A percentile compares a stretch with the other conserved stretches of the same genome.
Conservation (phyloP, 441 rosid species). For the Melastoma candidum region DNA sequence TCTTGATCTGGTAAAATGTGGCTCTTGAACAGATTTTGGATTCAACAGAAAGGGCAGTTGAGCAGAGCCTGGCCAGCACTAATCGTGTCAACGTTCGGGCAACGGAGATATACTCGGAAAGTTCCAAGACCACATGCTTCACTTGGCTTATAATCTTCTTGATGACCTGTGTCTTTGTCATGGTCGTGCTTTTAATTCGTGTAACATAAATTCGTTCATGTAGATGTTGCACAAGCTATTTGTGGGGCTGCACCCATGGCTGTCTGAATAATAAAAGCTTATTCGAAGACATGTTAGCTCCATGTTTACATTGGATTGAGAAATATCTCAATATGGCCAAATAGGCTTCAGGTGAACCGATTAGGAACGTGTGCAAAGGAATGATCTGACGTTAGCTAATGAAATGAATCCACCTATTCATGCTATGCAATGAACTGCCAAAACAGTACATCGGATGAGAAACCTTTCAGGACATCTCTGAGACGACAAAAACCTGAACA, state of each 20-base stretch:
- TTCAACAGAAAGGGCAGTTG: slow-evolving; percentile 79
- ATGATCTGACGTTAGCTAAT: too few species aligned
- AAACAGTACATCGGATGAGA: too few species aligned
- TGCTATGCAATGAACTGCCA: too few species aligned
- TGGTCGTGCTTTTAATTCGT: slow-evolving; percentile 82
- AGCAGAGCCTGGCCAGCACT: slow-evolving; percentile 83
- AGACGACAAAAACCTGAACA: slow-evolving; percentile 3
- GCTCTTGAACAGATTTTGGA: slow-evolving; percentile 58
- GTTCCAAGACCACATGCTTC: slow-evolving; percentile 79
- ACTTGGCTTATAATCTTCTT: slow-evolving; percentile 67
- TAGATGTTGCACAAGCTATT: too few species aligned
- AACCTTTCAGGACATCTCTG: slow-evolving; percentile 3
- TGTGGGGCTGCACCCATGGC: too few species aligned
- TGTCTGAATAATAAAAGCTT: too few species aligned
- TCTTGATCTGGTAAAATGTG: neutral
- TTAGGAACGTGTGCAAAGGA: too few species aligned
- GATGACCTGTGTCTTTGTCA: slow-evolving; percentile 68
- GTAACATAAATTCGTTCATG: slow-evolving; percentile 24
- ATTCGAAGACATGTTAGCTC: too few species aligned
- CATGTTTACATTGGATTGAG: too few species aligned
- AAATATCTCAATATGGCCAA: too few species aligned
- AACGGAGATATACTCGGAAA: slow-evolving; percentile 43
- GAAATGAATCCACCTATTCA: too few species aligned
- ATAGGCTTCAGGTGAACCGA: too few species aligned
- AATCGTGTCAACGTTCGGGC: slow-evolving; percentile 67